phyloP scores from a whole-genome alignment of 495 filamentous ascomycete species.

The Glonium stellatum region DNA sequence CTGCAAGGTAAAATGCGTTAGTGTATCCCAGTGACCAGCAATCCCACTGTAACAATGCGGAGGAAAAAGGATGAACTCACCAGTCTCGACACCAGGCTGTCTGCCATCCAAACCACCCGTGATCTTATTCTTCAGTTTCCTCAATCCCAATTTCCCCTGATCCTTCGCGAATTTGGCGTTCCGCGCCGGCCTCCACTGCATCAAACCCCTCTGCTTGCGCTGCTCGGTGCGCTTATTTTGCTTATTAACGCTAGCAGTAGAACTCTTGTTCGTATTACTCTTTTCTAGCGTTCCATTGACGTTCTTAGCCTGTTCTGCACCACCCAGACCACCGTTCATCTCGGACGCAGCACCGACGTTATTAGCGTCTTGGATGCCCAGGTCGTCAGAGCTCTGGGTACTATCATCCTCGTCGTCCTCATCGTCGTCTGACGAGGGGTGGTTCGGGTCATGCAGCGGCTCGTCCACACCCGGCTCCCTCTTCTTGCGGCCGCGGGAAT shows the following conservation, averaged over 20 bases:
- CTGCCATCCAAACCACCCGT: constrained; percentile 52
- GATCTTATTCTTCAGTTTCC: constrained; percentile 47
- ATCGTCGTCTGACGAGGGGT: constrained; percentile 41
- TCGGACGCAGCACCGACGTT: constrained; percentile 27
- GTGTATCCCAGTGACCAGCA: too few species aligned
- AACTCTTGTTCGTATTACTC: constrained; percentile 15
- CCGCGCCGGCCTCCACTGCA: constrained; percentile 71
- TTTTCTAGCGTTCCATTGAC: background rate
- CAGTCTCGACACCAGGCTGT: constrained; percentile 64
- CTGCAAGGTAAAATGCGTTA: constrained; percentile 29
- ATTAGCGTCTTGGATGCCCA: constrained; percentile 43
- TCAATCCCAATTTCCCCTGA: constrained; percentile 55
- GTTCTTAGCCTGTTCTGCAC: background rate
- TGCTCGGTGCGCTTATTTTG: constrained; percentile 55
- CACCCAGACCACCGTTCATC: constrained; percentile 18
- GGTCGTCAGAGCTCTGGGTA: constrained; percentile 34
- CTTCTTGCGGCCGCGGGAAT: constrained; percentile 44
- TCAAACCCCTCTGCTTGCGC: constrained; percentile 62
- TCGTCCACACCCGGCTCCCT: constrained; percentile 50
- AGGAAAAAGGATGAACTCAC: constrained; percentile 18
- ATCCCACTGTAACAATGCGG: too few species aligned
- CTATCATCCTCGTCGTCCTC: constrained; percentile 35
- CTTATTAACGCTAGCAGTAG: constrained; percentile 33
- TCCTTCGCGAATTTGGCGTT: constrained; percentile 66
- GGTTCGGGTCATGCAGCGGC: constrained; percentile 55